Percentiles rank a stretch among this genome's conserved stretches.
Conservation (phyloP, 768 basidiomycete species). For the Pleurotus eryngii region DNA sequence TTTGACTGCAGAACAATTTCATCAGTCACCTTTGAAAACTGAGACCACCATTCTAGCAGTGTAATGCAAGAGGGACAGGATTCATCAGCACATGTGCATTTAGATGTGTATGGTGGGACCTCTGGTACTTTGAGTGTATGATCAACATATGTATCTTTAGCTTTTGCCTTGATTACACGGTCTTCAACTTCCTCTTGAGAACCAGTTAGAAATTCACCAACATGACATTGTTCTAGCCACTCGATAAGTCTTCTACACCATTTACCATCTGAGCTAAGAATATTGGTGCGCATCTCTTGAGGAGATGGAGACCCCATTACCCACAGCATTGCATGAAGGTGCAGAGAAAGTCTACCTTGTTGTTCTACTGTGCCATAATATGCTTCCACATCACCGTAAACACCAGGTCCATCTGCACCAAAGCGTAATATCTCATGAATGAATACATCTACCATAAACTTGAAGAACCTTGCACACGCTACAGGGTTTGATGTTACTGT, state of each 20-base stretch:
- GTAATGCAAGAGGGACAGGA: slow-evolving; percentile 19
- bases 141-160: slow-evolving; percentile 13
- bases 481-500: too few species aligned
- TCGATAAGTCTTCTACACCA: slow-evolving; percentile 19
- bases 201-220: slow-evolving; percentile 27
- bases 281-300: not conserved
- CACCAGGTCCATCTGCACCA: not conserved
- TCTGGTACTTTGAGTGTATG: slow-evolving; percentile 20
- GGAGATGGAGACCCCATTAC: not conserved
- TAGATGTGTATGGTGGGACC: slow-evolving; percentile 14
- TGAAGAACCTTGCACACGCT: too few species aligned
- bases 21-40: slow-evolving; percentile 19
- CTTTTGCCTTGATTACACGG: not conserved
- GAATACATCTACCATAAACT: not conserved
- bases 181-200: slow-evolving; percentile 14
- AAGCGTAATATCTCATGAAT: not conserved
- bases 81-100: slow-evolving; percentile 8
- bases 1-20: slow-evolving; percentile 25
- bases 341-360: not conserved
- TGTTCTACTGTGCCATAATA: not conserved
- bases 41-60: slow-evolving; percentile 11
- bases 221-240: slow-evolving; percentile 29
- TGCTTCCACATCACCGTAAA: not conserved
- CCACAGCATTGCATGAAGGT: not conserved
- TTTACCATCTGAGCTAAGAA: not conserved